A percentile compares a stretch with the other conserved stretches of the same genome.
phyloP scores from a whole-genome alignment of 1,284 basidiomycete species.

The Boletus mariae region DNA sequence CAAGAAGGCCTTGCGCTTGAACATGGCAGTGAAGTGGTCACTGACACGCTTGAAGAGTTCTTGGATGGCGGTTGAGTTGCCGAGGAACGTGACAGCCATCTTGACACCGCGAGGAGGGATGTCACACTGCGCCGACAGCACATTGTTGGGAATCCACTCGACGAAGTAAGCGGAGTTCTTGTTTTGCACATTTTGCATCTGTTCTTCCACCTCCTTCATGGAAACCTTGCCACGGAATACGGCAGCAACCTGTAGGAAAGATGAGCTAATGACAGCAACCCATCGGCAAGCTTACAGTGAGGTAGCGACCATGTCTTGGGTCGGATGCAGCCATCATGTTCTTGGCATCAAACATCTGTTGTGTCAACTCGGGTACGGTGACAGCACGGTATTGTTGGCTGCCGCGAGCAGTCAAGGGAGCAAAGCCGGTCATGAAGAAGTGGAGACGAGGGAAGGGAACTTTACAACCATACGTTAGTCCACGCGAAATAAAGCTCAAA shows the following conservation, averaged over 20 bases:
- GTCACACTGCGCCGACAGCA: constrained; percentile 94
- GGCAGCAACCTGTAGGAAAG: constrained; percentile 71
- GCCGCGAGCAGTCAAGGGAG: constrained; percentile 90
- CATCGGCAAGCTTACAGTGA: constrained; percentile 56
- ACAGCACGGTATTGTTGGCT: constrained; percentile 94
- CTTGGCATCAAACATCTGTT: constrained; percentile 98
- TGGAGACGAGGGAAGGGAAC: constrained; percentile 98
- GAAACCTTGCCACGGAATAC: constrained; percentile 99
- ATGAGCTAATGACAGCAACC: neutral
- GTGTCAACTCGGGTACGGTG: constrained; percentile 92
- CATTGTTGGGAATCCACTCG: constrained; percentile 99
- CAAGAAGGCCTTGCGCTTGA: constrained; percentile 98
- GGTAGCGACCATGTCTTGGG: constrained; percentile 91
- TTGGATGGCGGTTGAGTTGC: constrained; percentile 96
- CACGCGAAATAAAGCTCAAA: neutral
- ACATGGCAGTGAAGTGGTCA: constrained; percentile 98
- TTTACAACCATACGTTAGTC: constrained; percentile 25
- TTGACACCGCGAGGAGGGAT: constrained; percentile 90
- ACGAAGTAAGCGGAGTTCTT: constrained; percentile 98
- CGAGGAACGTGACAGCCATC: constrained; percentile 97
- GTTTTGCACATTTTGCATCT: constrained; percentile 96
- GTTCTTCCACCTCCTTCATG: constrained; percentile 98
- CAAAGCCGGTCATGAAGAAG: constrained; percentile 99
- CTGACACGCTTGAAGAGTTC: constrained; percentile 97
- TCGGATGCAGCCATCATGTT: constrained; percentile 99